phyloP scores from a whole-genome alignment of 2,329 filamentous ascomycete species.

The Cytospora mali region DNA sequence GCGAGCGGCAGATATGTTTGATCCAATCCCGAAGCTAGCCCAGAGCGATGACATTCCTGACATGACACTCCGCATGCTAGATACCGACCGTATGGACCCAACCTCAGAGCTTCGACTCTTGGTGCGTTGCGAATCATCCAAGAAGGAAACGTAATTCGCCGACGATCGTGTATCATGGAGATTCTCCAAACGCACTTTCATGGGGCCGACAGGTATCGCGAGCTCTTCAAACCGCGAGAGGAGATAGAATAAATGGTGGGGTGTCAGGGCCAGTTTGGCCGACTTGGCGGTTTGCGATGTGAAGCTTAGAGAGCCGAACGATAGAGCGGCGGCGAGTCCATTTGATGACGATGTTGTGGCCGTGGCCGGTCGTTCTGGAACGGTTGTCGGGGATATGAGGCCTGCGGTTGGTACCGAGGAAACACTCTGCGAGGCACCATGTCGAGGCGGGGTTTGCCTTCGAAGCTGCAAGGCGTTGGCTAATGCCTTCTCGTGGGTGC shows the following conservation, averaged over 20 bases:
- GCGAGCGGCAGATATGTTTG: conserved; percentile 77
- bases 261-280: conserved; percentile 87
- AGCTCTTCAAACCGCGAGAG: conserved; percentile 94
- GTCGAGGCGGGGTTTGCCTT: conserved; percentile 68
- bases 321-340: conserved; percentile 81
- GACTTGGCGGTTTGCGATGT: conserved; percentile 84
- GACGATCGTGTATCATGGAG: conserved; percentile 85
- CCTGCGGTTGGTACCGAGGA: conserved; percentile 53
- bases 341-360: conserved; percentile 67
- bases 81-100: conserved; percentile 92
- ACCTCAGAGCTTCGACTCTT: conserved; percentile 80
- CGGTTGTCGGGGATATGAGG: conserved; percentile 52
- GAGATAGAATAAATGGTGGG: conserved; percentile 95
- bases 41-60: conserved; percentile 93
- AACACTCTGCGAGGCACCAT: conserved; percentile 69
- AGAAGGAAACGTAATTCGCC: conserved; percentile 93
- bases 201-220: conserved; percentile 85
- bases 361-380: conserved; percentile 64
- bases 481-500: conserved; percentile 94
- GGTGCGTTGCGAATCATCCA: conserved; percentile 79
- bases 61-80: conserved; percentile 96
- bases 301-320: conserved; percentile 82
- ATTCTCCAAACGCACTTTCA: conserved; percentile 95
- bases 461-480: conserved; percentile 92
- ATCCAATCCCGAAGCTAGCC: conserved; percentile 82